Evolutionary conservation across 495 filamentous ascomycete species (phyloP), one percentile per base, ranked within the genome.

Genomic region (Umbilicaria muhlenbergii): DNA sequence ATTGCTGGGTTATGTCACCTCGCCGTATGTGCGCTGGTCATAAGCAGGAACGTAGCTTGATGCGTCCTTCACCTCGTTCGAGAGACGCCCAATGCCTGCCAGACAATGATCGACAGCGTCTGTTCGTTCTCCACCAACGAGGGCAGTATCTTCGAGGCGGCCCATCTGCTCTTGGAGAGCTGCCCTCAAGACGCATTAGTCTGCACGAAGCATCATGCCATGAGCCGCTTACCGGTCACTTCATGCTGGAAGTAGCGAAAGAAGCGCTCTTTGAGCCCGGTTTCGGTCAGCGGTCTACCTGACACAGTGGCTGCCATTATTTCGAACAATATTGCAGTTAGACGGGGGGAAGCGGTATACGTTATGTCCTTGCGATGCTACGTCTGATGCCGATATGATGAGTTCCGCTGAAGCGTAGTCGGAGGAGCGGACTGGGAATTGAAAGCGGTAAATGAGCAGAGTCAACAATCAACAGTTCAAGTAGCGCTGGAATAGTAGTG

Each of bases 171-270:
- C 66, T 53, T 79, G 76, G 1, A 84, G 58, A 32, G 65, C 78
- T 79, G 56, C 17, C 24, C 31, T 15, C 14, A 5, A 39, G 19
- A 44, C 44, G 13, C 35, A 48, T 36, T 35, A 43, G 17, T 31
- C 36, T 36, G 39, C 36, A 42, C 38, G 36, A 15, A 50, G 39
- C 34, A 48, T 45, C 19, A 33, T 11, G 43, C 14, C 24, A 16
- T 34, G 33, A 38, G 42, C n/a, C 51, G 43, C 59, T 47, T 67
- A 85, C 83, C 69, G 12, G 73, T 76, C 47, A 80, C 77, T 58
- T 79, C 73, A 58, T 75, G 69, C 46, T 81, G 80, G 50, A 89
- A 91, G 56, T 81, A 77, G 48, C 75, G 75, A 57, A 85, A 84
- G 67, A 92, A 89, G 8, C 70, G 70, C 51, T 83, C 79, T 41